These are phyloP conservation scores for Litchi chinensis DNA, from an alignment of 345 rosid species.

Conservation along the genomic window DNA sequence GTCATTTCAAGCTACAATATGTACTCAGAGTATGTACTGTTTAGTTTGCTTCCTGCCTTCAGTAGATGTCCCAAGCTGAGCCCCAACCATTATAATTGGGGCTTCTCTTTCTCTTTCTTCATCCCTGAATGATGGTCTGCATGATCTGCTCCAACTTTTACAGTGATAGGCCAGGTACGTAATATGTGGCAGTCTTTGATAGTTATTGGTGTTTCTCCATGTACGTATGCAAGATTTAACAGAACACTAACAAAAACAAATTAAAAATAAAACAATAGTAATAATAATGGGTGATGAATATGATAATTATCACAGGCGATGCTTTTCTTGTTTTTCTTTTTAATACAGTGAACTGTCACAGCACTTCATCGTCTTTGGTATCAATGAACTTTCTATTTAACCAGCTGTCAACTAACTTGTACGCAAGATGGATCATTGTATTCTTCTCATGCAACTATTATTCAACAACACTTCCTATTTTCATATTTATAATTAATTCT, in stretches of 20 bases:
- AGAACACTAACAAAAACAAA: too few species aligned
- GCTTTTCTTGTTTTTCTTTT: slow-evolving; percentile 12
- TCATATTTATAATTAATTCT: neutral
- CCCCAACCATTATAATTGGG: neutral
- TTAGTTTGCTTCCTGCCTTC: neutral
- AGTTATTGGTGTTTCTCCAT: neutral
- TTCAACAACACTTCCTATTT: too few species aligned
- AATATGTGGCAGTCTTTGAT: slow-evolving; percentile 1
- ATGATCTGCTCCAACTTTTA: neutral
- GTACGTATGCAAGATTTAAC: neutral
- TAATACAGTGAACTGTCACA: slow-evolving; percentile 27
- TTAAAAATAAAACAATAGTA: neutral
- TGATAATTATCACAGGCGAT: slow-evolving; percentile 11
- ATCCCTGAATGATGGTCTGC: too few species aligned
- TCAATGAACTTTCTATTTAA: neutral
- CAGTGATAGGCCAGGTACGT: neutral
- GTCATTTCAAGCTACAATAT: slow-evolving; percentile 42
- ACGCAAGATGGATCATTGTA: neutral
- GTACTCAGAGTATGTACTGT: slow-evolving; percentile 30
- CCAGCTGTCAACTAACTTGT: slow-evolving; percentile 1
- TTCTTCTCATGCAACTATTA: neutral
- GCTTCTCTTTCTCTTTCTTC: neutral
- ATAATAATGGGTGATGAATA: neutral
- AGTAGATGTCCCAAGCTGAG: slow-evolving; percentile 19
- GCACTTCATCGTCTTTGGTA: neutral